phyloP scores from a whole-genome alignment of 352 stramenopile species.

The Peronosclerospora sorghi region DNA sequence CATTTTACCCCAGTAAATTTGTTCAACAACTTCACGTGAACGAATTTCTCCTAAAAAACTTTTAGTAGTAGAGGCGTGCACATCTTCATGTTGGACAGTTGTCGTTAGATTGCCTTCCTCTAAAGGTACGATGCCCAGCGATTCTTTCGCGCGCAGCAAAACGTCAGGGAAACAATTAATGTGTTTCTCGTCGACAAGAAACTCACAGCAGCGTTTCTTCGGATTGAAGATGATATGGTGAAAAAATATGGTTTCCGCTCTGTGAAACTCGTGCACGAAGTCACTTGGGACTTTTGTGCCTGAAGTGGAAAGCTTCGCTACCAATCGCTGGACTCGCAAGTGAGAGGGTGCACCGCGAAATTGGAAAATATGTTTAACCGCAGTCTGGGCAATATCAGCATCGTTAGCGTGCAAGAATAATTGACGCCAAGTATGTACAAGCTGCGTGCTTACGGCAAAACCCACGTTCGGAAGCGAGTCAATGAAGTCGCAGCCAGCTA shows the following conservation, averaged over 20 bases:
- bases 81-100: slow-evolving; percentile 9
- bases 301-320: slow-evolving; percentile 44
- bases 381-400: slow-evolving; percentile 27
- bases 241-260: slow-evolving; percentile 67
- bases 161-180: slow-evolving; percentile 44
- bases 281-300: slow-evolving; percentile 35
- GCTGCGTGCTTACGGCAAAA: slow-evolving; percentile 36
- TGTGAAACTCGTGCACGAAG: slow-evolving; percentile 44
- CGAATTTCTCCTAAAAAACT: slow-evolving; percentile 36
- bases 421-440: background rate
- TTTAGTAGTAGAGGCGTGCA: slow-evolving; percentile 19
- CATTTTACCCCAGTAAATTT: slow-evolving; percentile 35
- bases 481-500: slow-evolving; percentile 68
- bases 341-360: slow-evolving; percentile 46
- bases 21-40: slow-evolving; percentile 24
- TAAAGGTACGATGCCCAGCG: slow-evolving; percentile 18
- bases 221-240: slow-evolving; percentile 71
- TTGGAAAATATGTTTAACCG: slow-evolving; percentile 62
- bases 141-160: slow-evolving; percentile 25
- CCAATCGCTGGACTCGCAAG: slow-evolving; percentile 46
- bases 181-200: slow-evolving; percentile 38
- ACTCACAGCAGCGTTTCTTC: slow-evolving; percentile 27
- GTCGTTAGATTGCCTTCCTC: slow-evolving; percentile 8
- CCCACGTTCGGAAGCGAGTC: slow-evolving; percentile 69
- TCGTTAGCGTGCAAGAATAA: background rate